A percentile compares a stretch with the other conserved stretches of the same genome.
Evolutionary conservation across 352 stramenopile genomes (phyloP).

Genomic region (Phytophthora nicotianae): DNA sequence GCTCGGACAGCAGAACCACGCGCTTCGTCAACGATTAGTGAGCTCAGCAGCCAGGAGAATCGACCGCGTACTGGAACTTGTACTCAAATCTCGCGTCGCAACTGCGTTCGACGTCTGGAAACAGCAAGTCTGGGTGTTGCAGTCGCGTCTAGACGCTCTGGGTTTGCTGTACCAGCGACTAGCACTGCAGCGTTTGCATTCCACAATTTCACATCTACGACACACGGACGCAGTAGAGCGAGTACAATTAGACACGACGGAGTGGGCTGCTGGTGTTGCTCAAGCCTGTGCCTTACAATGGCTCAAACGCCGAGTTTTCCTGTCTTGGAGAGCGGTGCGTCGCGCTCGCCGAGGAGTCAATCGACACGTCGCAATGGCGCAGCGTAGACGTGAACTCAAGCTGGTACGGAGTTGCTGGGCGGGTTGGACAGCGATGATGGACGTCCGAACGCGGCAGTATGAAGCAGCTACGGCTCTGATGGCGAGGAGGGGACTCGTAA

Average conservation of each 20-base stretch:
- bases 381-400: slow-evolving; percentile 6
- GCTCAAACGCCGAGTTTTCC: slow-evolving; percentile 16
- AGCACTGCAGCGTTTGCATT: slow-evolving; percentile 9
- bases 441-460: slow-evolving; percentile 5
- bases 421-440: slow-evolving; percentile 15
- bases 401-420: slow-evolving; percentile 19
- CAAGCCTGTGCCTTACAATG: slow-evolving; percentile 14
- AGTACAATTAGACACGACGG: slow-evolving; percentile 9
- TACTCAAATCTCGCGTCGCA: slow-evolving; percentile 5
- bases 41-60: slow-evolving; percentile 10
- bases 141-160: slow-evolving; percentile 1
- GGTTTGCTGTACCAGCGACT: slow-evolving; percentile 2
- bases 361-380: not conserved
- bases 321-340: slow-evolving; percentile 17
- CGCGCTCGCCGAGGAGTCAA: slow-evolving; percentile 5
- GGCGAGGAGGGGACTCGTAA: slow-evolving; percentile 1
- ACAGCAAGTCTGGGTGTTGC: slow-evolving; percentile 1
- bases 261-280: slow-evolving; percentile 21
- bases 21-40: slow-evolving; percentile 10
- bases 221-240: slow-evolving; percentile 1
- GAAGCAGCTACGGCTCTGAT: not conserved
- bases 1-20: slow-evolving; percentile 25
- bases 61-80: slow-evolving; percentile 5
- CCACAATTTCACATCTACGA: not conserved
- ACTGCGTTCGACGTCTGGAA: slow-evolving; percentile 18